phyloP scores from a whole-genome alignment of 2,329 filamentous ascomycete species.

The Colletotrichum sp. region DNA sequence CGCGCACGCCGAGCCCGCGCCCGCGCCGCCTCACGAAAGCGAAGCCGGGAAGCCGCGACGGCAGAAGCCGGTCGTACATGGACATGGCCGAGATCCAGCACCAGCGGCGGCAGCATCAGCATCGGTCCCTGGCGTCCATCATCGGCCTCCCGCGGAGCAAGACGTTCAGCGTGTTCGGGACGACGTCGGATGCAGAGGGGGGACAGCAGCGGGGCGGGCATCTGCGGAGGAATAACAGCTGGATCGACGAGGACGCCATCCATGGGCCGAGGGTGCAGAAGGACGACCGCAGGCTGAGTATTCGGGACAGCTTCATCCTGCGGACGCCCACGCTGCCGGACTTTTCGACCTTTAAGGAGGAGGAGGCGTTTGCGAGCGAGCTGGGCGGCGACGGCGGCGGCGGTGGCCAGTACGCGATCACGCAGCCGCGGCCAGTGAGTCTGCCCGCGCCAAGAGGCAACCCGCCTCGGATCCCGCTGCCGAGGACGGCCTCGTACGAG shows the following conservation, averaged over 20 bases:
- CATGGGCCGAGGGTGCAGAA: conserved; percentile 49
- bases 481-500: conserved; percentile 19
- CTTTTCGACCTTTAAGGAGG: conserved; percentile 25
- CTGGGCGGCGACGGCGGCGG: background rate
- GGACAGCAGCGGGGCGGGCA: background rate
- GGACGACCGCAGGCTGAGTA: conserved; percentile 30
- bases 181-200: background rate
- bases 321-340: conserved; percentile 41
- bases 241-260: conserved; percentile 57
- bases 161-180: conserved; percentile 29
- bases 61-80: background rate
- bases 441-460: background rate
- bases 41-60: background rate
- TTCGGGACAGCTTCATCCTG: conserved; percentile 33
- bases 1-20: conserved; percentile 8
- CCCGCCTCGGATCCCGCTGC: conserved; percentile 8
- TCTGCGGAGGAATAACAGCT: conserved; percentile 31
- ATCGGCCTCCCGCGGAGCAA: conserved; percentile 24
- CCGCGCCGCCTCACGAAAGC: conserved; percentile 12
- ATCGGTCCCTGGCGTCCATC: conserved; percentile 1
- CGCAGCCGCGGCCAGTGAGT: conserved; percentile 10
- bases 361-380: conserved; percentile 25
- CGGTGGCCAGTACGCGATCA: background rate
- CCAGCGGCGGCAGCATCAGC: background rate
- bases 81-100: conserved; percentile 10